Evolutionary conservation across 495 filamentous ascomycete species (phyloP).

Genomic region (Penicillium macrosclerotiorum): DNA sequence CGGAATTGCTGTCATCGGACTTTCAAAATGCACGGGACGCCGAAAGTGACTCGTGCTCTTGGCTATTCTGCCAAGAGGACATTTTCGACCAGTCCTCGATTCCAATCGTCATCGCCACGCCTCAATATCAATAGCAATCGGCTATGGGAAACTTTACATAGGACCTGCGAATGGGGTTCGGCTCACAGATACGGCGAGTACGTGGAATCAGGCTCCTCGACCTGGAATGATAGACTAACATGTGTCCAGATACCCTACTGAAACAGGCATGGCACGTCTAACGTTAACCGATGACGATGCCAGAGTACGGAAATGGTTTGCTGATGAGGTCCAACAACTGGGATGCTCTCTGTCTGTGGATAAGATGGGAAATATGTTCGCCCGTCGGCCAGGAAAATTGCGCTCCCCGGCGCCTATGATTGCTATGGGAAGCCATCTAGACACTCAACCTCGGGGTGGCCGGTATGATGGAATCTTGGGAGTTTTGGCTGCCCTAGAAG

Average conservation of each 20-base stretch:
- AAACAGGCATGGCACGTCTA: slow-evolving; percentile 62
- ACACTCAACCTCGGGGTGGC: slow-evolving; percentile 70
- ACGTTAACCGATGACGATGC: slow-evolving; percentile 67
- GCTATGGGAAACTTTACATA: slow-evolving; percentile 34
- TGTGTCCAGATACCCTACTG: slow-evolving; percentile 17
- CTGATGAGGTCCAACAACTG: slow-evolving; percentile 54
- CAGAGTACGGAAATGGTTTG: slow-evolving; percentile 68
- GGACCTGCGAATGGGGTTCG: slow-evolving; percentile 35
- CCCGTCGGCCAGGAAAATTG: slow-evolving; percentile 53
- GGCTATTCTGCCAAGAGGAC: slow-evolving; percentile 6
- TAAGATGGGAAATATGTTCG: slow-evolving; percentile 72
- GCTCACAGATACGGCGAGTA: slow-evolving; percentile 35
- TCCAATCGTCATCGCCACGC: slow-evolving; percentile 16
- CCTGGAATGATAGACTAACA: slow-evolving; percentile 4
- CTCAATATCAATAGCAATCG: slow-evolving; percentile 33
- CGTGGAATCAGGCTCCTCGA: not conserved
- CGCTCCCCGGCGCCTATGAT: slow-evolving; percentile 37
- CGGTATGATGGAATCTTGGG: slow-evolving; percentile 72
- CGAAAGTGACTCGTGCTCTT: slow-evolving; percentile 2
- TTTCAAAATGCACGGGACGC: slow-evolving; percentile 11
- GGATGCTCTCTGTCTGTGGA: slow-evolving; percentile 60
- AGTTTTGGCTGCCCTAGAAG: slow-evolving; percentile 64
- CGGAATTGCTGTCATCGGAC: no score
- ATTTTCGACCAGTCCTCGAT: slow-evolving; percentile 17
- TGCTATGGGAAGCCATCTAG: slow-evolving; percentile 48